phyloP scores from a whole-genome alignment of 2,329 filamentous ascomycete species.

The Apiospora sp. region DNA sequence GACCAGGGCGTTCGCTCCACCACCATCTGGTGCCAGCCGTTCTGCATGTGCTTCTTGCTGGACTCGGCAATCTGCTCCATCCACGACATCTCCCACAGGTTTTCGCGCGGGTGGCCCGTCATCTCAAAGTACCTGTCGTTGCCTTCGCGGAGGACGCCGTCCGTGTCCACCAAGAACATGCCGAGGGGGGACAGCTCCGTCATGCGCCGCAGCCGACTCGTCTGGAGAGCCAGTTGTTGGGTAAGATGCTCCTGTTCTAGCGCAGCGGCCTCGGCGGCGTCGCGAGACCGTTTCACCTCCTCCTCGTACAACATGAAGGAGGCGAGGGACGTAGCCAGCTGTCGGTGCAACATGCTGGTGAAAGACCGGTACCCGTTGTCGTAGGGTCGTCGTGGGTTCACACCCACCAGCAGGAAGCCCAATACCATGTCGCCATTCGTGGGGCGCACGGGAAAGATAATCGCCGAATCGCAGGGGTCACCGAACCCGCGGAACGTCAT shows the following conservation, averaged over 20 bases:
- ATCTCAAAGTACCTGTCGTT: constrained; percentile 58
- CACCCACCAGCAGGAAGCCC: constrained; percentile 67
- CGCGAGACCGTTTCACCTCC: constrained; percentile 61
- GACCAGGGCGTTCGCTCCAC: constrained; percentile 46
- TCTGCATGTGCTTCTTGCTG: constrained; percentile 42
- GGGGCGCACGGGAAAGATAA: constrained; percentile 68
- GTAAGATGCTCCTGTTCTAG: constrained; percentile 45
- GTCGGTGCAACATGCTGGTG: constrained; percentile 53
- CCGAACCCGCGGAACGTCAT: constrained; percentile 63
- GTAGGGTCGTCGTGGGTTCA: constrained; percentile 69
- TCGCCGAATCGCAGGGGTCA: constrained; percentile 61
- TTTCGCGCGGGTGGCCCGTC: constrained; percentile 50
- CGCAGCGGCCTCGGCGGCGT: constrained; percentile 45
- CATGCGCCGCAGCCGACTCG: constrained; percentile 47
- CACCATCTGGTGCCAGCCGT: constrained; percentile 49
- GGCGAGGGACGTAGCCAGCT: constrained; percentile 67
- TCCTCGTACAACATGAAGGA: constrained; percentile 72
- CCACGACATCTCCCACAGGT: constrained; percentile 50
- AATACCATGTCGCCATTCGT: constrained; percentile 65
- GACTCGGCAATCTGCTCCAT: constrained; percentile 48
- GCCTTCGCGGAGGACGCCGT: constrained; percentile 51
- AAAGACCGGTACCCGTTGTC: constrained; percentile 71
- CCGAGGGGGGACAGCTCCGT: constrained; percentile 47
- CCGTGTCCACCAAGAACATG: constrained; percentile 49
- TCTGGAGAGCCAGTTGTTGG: constrained; percentile 46